These are phyloP conservation scores for Paramyrothecium roridum DNA, from an alignment of 2,329 filamentous ascomycete species.

Conservation along the genomic window DNA sequence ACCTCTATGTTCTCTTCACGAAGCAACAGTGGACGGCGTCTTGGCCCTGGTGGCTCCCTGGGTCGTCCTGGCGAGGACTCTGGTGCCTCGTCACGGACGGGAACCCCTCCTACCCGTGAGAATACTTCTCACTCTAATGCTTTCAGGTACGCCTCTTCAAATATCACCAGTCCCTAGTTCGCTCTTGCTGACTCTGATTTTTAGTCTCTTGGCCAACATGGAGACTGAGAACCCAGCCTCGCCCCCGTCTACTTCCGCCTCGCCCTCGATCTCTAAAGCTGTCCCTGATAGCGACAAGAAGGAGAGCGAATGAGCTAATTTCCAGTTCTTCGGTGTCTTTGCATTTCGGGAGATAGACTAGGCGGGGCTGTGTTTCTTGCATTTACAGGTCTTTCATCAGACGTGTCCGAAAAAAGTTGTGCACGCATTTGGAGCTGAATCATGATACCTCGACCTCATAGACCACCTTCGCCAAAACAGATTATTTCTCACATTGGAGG, in stretches of 20 bases:
- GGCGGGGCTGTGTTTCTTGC: slow-evolving; percentile 41
- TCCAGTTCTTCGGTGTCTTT: slow-evolving; percentile 32
- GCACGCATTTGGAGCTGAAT: slow-evolving; percentile 32
- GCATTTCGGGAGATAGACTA: slow-evolving; percentile 52
- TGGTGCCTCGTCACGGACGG: slow-evolving; percentile 81
- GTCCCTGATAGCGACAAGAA: slow-evolving; percentile 55
- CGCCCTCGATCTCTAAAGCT: slow-evolving; percentile 63
- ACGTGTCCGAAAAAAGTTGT: slow-evolving; percentile 44
- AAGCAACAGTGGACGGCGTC: slow-evolving; percentile 82
- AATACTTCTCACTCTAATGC: slow-evolving; percentile 74
- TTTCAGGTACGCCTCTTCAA: slow-evolving; percentile 70
- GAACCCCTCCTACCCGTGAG: slow-evolving; percentile 70
- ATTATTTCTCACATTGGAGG: slow-evolving; percentile 6
- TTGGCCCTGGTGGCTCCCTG: slow-evolving; percentile 72
- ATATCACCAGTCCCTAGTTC: background rate
- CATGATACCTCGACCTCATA: slow-evolving; percentile 50
- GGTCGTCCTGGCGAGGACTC: slow-evolving; percentile 79
- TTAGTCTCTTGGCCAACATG: slow-evolving; percentile 57
- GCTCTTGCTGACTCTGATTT: slow-evolving; percentile 4
- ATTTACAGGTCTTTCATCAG: slow-evolving; percentile 46
- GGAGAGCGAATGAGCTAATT: slow-evolving; percentile 39
- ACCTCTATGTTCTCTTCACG: slow-evolving; percentile 85
- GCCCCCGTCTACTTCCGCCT: slow-evolving; percentile 66
- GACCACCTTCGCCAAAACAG: slow-evolving; percentile 32
- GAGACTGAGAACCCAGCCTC: slow-evolving; percentile 64